Evolutionary conservation across 306 rosid genomes (phyloP), one percentile per base, ranked within the genome.

Genomic region (Betula pendula): DNA sequence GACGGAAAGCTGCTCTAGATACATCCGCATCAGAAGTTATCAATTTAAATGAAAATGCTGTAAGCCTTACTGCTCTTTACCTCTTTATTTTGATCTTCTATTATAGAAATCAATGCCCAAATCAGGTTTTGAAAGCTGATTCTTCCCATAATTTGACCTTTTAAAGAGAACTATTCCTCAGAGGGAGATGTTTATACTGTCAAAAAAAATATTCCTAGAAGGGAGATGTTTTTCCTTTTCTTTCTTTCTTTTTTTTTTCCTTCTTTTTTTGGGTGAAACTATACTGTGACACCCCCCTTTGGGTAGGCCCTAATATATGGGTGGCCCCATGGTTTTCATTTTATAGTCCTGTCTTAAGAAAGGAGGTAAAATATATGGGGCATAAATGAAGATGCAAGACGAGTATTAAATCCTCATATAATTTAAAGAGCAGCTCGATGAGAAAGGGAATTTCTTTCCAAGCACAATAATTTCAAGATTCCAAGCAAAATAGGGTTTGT

Each of bases 21-120:
- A 73, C 85, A 33, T 77, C 82, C 1, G 85, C 78, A 63, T 88
- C 93, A 47, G 89, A 84, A 84, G 86, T 83, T 75, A 79, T 83
- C 38, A 44, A 86, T 75, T 40, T 49, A 14, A 80, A 82, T 19
- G 63, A 59, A 56, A 27, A 78, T 60, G 77, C 77, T 52, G 90
- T 81, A 82, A 84, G 85, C 69, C 59, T 56, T 60, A 12, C 45
- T 45, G 31, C 35, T 71, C 63, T 65, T 19, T 65, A 19, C 27
- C 70, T 38, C 43, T 33, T 65, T 31, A 56, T 56, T 56, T 25
- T 17, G 47, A 9, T 59, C 67, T 59, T 59, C 27, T 3, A 4
- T 59, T 13, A 63, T 22, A 6, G n/a, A n/a, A 31, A 63, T 65
- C 48, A 65, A 35, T 7, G 70, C 6, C 15, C 20, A 55, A 65